Conservation (phyloP, 1,284 basidiomycete genomes). For the Cystobasidium slooffiae region DNA sequence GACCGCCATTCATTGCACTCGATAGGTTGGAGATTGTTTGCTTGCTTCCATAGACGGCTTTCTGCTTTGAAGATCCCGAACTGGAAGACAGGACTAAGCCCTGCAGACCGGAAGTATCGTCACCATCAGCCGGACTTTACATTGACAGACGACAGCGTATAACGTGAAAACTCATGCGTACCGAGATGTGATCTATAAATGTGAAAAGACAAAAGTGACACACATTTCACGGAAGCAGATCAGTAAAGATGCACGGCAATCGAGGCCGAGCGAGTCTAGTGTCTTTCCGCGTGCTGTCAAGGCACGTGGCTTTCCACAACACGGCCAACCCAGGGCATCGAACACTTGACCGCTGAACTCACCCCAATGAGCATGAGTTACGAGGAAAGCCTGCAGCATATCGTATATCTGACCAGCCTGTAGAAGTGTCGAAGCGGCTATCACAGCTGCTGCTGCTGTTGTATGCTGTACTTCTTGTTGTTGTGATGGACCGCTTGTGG, state of each 20-base stretch:
- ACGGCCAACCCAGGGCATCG: background rate
- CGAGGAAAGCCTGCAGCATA: conserved; percentile 43
- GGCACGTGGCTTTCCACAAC: conserved; percentile 1
- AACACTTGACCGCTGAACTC: background rate
- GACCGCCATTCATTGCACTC: conserved; percentile 50
- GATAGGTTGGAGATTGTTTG: conserved; percentile 51
- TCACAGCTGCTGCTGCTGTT: background rate
- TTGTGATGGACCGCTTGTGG: conserved; percentile 13
- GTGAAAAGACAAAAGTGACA: background rate
- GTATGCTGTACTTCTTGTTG: background rate
- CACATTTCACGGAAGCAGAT: background rate
- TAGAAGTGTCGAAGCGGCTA: background rate
- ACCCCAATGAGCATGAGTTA: conserved; percentile 51
- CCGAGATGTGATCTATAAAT: conserved; percentile 52
- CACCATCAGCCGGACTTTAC: background rate
- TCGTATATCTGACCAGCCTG: conserved; percentile 32
- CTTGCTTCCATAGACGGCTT: conserved; percentile 49
- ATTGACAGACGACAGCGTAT: no score
- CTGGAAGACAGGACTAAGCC: conserved; percentile 30
- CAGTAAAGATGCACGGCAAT: background rate
- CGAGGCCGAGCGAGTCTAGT: background rate
- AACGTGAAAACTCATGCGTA: conserved; percentile 40
- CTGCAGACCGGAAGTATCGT: background rate
- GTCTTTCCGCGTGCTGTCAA: background rate
- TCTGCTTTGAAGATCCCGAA: conserved; percentile 21